Evolutionary conservation across 2,329 filamentous ascomycete species (phyloP).

Genomic region (Leptographium flavum): DNA sequence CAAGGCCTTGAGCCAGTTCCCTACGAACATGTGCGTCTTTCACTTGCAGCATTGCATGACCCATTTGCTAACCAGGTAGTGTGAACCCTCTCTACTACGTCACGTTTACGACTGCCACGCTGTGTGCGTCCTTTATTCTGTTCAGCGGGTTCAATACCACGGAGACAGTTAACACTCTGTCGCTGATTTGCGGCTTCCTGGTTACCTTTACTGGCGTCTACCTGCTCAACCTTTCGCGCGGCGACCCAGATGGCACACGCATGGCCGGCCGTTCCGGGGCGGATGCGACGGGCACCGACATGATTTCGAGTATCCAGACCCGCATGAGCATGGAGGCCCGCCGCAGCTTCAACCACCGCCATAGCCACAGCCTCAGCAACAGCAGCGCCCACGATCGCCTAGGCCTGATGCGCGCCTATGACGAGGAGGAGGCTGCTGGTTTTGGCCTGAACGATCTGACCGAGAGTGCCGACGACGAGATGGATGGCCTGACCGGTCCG

Average conservation of each 20-base stretch:
- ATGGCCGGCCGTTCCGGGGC: conserved; percentile 46
- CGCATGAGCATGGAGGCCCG: conserved; percentile 86
- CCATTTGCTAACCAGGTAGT: conserved; percentile 30
- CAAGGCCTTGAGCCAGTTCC: conserved; percentile 93
- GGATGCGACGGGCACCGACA: conserved; percentile 81
- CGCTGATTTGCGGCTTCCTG: conserved; percentile 81
- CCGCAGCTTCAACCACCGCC: conserved; percentile 44
- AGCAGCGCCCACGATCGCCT: conserved; percentile 55
- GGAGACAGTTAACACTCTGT: conserved; percentile 81
- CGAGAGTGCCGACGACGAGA: conserved; percentile 59
- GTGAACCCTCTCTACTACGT: conserved; percentile 97
- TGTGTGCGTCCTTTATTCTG: conserved; percentile 89
- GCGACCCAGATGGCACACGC: conserved; percentile 69
- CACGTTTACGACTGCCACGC: conserved; percentile 87
- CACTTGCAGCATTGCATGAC: neutral
- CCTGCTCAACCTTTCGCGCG: conserved; percentile 84
- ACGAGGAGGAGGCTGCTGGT: conserved; percentile 61
- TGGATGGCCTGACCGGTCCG: conserved; percentile 31
- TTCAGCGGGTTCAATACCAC: conserved; percentile 95
- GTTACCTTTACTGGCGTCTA: conserved; percentile 94
- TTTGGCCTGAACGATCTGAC: conserved; percentile 69
- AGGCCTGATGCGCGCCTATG: conserved; percentile 77
- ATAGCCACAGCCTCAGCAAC: conserved; percentile 45
- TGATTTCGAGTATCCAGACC: conserved; percentile 77
- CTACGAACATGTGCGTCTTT: conserved; percentile 69